A percentile compares a stretch with the other conserved stretches of the same genome.
Evolutionary conservation across 176 grass and related monocot genomes (phyloP).

Genomic region (Avena atlantica): DNA sequence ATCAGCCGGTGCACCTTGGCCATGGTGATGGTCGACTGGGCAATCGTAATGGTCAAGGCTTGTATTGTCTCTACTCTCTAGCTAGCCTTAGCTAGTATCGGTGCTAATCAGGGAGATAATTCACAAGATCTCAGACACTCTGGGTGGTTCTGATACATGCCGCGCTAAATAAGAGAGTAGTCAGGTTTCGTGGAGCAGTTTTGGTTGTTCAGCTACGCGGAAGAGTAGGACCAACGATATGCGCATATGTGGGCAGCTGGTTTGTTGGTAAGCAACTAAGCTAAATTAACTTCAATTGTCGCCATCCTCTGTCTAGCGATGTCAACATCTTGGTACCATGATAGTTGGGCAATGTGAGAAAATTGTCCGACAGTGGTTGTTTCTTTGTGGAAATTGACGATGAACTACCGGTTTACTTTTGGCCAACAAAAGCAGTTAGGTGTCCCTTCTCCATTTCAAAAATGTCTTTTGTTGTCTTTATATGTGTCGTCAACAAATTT

Average conservation of each 20-base stretch:
- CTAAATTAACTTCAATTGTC: not conserved
- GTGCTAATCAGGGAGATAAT: not conserved
- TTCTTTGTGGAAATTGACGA: constrained; percentile 17
- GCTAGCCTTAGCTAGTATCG: not conserved
- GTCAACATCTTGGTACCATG: constrained; percentile 5
- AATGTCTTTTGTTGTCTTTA: not conserved
- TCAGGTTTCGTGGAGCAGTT: constrained; percentile 32
- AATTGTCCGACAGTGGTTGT: not conserved
- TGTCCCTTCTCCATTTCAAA: not conserved
- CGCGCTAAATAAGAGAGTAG: constrained; percentile 30
- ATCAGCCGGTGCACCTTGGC: constrained; percentile 58
- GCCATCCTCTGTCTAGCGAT: not conserved
- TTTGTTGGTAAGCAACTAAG: constrained; percentile 51
- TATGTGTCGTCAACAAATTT: not conserved
- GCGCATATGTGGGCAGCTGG: not conserved
- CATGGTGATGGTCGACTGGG: constrained; percentile 26
- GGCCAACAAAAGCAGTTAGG: constrained; percentile 2
- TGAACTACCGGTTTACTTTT: not conserved
- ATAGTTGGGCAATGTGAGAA: constrained; percentile 31
- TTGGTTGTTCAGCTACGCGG: constrained; percentile 48
- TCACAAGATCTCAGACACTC: not conserved
- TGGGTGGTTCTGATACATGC: not conserved
- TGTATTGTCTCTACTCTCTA: not conserved
- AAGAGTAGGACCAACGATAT: constrained; percentile 9
- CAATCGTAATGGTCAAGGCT: not conserved